Percentiles rank a stretch among this genome's conserved stretches.
Conservation (phyloP, 169 alveolate genomes). For the Plasmodium coatneyi region DNA sequence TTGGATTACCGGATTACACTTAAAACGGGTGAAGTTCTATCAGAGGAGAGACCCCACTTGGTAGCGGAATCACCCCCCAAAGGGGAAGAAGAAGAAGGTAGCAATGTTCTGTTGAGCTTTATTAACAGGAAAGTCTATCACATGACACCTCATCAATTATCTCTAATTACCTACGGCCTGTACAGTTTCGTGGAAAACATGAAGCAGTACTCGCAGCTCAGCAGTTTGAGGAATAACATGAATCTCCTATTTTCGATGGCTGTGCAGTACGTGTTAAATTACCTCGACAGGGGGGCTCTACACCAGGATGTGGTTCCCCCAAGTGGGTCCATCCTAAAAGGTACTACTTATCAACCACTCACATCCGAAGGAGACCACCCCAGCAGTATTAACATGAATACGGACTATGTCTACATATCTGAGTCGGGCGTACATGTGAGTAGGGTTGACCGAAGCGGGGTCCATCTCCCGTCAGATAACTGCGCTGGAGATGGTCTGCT, state of each 20-base stretch:
- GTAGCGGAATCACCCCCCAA: too few species aligned
- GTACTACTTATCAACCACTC: background rate
- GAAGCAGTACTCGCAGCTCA: constrained; percentile 47
- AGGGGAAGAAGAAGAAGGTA: constrained; percentile 17
- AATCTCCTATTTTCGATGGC: constrained; percentile 50
- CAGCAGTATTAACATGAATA: constrained; percentile 31
- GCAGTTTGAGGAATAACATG: constrained; percentile 45
- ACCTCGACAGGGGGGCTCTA: background rate
- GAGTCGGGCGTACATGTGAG: background rate
- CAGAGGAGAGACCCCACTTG: background rate
- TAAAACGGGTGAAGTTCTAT: background rate
- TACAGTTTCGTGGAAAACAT: constrained; percentile 68
- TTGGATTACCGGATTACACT: background rate
- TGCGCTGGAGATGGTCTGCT: background rate
- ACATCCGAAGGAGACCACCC: background rate
- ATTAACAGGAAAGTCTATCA: constrained; percentile 18
- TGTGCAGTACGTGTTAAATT: constrained; percentile 26
- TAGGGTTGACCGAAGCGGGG: background rate
- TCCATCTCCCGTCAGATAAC: background rate
- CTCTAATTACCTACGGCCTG: constrained; percentile 21
- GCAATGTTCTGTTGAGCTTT: constrained; percentile 10
- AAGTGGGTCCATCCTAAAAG: background rate
- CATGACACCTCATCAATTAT: constrained; percentile 7
- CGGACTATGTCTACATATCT: constrained; percentile 37
- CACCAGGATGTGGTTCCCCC: background rate